These are phyloP conservation scores for Diospyros lotus DNA, from an alignment of 148 eudicot genomes.

Conservation along the genomic window DNA sequence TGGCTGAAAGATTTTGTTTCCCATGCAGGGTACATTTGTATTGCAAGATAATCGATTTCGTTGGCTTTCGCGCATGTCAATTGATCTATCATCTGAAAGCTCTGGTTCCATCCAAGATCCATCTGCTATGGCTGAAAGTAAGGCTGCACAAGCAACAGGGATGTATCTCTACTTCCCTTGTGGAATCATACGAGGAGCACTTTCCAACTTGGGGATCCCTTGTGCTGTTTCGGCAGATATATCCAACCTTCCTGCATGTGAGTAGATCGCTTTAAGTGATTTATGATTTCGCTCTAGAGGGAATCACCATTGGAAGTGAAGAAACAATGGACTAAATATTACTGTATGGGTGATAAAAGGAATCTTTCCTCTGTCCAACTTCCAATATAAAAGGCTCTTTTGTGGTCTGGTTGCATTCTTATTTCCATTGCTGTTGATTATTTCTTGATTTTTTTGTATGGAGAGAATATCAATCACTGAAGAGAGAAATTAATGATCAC, in stretches of 20 bases:
- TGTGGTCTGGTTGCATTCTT: too few relatives aligned
- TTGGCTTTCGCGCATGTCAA: constrained; percentile 78
- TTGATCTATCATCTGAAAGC: constrained; percentile 52
- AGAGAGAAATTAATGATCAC: too few relatives aligned
- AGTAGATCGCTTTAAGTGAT: constrained; percentile 25
- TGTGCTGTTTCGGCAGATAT: constrained; percentile 99
- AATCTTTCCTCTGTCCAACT: too few relatives aligned
- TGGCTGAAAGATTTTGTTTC: constrained; percentile 14
- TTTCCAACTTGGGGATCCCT: constrained; percentile 91
- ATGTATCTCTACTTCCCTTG: constrained; percentile 99
- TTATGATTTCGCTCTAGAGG: neutral
- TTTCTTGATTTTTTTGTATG: too few relatives aligned
- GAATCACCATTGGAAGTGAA: too few relatives aligned
- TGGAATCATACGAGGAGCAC: constrained; percentile 97
- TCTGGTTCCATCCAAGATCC: constrained; percentile 53
- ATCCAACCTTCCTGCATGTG: constrained; percentile 94
- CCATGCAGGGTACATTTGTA: constrained; percentile 83
- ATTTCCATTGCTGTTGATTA: too few relatives aligned
- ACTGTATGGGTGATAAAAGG: too few relatives aligned
- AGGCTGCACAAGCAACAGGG: constrained; percentile 80
- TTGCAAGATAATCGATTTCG: constrained; percentile 89
- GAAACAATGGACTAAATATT: too few relatives aligned
- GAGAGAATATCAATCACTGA: too few relatives aligned
- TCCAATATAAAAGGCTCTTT: too few relatives aligned
- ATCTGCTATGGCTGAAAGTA: constrained; percentile 55